Base-by-base conservation (phyloP, 805 yeast genomes). In the Blastobotrys americana region DNA sequence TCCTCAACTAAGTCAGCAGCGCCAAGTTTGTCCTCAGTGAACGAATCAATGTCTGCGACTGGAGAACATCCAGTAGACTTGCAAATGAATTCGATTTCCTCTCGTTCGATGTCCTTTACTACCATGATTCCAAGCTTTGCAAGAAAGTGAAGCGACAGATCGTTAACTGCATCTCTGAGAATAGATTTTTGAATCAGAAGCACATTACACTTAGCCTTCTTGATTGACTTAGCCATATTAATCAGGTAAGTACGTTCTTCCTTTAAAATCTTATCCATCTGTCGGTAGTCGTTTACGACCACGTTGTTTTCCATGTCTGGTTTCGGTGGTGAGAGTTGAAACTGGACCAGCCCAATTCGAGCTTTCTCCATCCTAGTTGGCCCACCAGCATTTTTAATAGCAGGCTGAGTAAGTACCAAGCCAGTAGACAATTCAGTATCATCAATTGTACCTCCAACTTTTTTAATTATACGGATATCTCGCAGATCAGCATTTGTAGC, bases 221-320 rank as follows among this genome's bases (percentile, higher is more conserved):
- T 93, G 69, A 93, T 87, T 63, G 86, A 87, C 68, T 93, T 93
- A 72, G 96, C 89, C 63, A 93, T 84, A 65, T 90, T 90, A 62
- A 93, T 76, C 60, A 93, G 70, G 63, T 93, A 93, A 22, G 96
- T 93, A 64, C 99, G 82, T 73, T 93, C 98, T 69, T 93, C 99
- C 63, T 94, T 93, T 62, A 93, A 73, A 56, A 93, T 93, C 70
- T 90, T 93, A 68, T 93, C 99, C 99, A 93, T 93, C 68, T 93
- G 98, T 67, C 98, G 79, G 71, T 93, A 93, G 66, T 93, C 99
- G 61, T 85, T 93, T 44, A 93, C 97, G 46, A 93, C 95, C 41
- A 93, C 90, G 62, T 89, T 90, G 66, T 93, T 93, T 70, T 93
- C 98, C 83, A 94, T 83, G 61, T 88, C 97, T 17, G 97, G 97